phyloP scores from a whole-genome alignment of 805 yeast species.

The Candida hispaniensis region DNA sequence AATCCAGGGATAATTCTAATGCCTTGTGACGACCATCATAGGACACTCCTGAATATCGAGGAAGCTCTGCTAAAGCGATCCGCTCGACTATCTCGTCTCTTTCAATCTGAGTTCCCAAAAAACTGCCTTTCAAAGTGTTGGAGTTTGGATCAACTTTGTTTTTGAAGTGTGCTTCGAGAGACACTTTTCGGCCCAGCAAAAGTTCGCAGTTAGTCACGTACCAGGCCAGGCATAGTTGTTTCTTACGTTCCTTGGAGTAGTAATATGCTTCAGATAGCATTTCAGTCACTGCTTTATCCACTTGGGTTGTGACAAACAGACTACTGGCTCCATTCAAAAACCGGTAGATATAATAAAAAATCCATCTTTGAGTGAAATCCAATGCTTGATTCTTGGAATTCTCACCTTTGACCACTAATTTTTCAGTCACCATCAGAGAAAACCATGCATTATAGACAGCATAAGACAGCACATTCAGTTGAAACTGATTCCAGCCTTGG shows the following conservation, averaged over 20 bases:
- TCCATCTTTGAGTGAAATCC: too few relatives aligned
- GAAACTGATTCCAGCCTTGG: conserved; percentile 7
- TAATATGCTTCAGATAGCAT: conserved; percentile 5
- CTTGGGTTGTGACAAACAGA: conserved; percentile 9
- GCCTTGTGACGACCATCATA: conserved; percentile 1
- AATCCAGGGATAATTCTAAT: conserved; percentile 5
- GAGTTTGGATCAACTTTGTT: background rate
- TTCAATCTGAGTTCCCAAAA: background rate
- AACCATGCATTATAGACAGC: too few relatives aligned
- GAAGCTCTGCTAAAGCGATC: conserved; percentile 16
- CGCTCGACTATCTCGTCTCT: conserved; percentile 7
- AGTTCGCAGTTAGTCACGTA: conserved; percentile 10
- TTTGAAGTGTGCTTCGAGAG: conserved; percentile 2
- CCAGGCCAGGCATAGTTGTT: background rate
- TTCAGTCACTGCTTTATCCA: conserved; percentile 8
- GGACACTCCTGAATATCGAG: conserved; percentile 16
- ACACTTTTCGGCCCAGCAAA: conserved; percentile 4
- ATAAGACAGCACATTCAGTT: conserved; percentile 12
- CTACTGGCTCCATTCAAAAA: conserved; percentile 4
- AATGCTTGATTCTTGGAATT: too few relatives aligned
- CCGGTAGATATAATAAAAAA: conserved; percentile 5
- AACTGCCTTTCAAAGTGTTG: background rate
- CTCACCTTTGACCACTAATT: too few relatives aligned
- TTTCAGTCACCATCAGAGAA: too few relatives aligned
- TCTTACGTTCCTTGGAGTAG: conserved; percentile 2